Conservation (phyloP, 352 stramenopile genomes). For the Aphanomyces cochlioides region DNA sequence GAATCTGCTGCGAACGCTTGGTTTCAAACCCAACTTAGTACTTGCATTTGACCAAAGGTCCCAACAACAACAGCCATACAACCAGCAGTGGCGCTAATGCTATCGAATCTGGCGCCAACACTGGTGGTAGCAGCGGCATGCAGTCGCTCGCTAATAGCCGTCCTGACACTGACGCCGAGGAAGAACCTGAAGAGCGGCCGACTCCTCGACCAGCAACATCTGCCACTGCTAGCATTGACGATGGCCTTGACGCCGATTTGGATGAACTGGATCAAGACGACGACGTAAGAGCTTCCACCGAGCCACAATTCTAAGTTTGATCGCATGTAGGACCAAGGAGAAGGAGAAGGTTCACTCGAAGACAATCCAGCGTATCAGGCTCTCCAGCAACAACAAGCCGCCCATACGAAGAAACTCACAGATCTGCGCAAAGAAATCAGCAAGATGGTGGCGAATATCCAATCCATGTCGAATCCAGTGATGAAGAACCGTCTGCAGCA, state of each 20-base stretch:
- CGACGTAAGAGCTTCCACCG: not conserved
- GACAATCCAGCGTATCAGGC: constrained; percentile 76
- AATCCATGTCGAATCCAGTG: constrained; percentile 3
- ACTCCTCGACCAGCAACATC: not conserved
- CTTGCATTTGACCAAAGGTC: constrained; percentile 3
- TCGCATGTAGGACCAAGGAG: not conserved
- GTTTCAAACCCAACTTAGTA: not conserved
- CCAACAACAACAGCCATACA: not conserved
- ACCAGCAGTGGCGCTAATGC: not conserved
- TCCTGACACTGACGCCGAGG: constrained; percentile 1
- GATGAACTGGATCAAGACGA: constrained; percentile 14
- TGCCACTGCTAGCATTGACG: not conserved
- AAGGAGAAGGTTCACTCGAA: constrained; percentile 72
- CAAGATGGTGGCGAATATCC: constrained; percentile 2
- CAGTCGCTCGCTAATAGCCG: constrained; percentile 1
- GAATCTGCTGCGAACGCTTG: not conserved
- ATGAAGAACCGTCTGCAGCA: constrained; percentile 14
- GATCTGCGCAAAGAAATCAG: constrained; percentile 35
- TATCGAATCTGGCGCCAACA: not conserved
- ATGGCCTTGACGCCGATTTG: constrained; percentile 14
- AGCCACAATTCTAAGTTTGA: too few relatives aligned
- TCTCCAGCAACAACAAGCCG: constrained; percentile 54
- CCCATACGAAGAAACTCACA: constrained; percentile 61
- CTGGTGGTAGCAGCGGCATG: not conserved
- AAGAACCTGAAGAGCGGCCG: not conserved